Evolutionary conservation across 306 rosid genomes (phyloP).

Genomic region (Sesbania bispinosa): DNA sequence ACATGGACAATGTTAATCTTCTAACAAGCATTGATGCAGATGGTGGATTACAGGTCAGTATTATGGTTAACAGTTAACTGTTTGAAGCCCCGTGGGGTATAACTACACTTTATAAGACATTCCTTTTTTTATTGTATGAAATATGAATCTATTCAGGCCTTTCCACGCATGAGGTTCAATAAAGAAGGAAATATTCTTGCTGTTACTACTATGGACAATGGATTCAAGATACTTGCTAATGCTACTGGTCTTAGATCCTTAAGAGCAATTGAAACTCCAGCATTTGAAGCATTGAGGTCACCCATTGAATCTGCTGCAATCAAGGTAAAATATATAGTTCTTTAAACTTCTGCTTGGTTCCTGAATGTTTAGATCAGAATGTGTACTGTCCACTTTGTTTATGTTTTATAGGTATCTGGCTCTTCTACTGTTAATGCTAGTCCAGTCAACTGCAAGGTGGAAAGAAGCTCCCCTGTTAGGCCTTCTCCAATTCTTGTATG

Average conservation of each 20-base stretch:
- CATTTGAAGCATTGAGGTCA: conserved; percentile 69
- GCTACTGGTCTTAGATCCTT: conserved; percentile 59
- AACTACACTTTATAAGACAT: not conserved
- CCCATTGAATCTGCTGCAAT: conserved; percentile 58
- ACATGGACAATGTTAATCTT: conserved; percentile 60
- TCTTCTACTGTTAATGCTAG: conserved; percentile 48
- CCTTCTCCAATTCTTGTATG: conserved; percentile 71
- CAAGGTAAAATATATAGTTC: conserved; percentile 45
- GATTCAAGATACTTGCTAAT: conserved; percentile 77
- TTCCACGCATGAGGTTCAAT: conserved; percentile 78
- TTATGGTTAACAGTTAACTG: conserved; percentile 7
- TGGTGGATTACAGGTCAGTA: conserved; percentile 75
- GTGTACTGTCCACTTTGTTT: conserved; percentile 16
- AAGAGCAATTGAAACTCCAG: conserved; percentile 52
- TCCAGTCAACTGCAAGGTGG: conserved; percentile 75
- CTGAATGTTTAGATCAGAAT: not conserved
- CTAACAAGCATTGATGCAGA: conserved; percentile 59
- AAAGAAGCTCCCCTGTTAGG: conserved; percentile 76
- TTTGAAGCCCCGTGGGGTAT: conserved; percentile 2
- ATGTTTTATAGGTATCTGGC: conserved; percentile 53
- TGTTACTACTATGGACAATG: conserved; percentile 68
- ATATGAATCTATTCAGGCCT: conserved; percentile 50
- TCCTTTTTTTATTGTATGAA: conserved; percentile 19
- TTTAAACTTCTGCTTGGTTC: conserved; percentile 19
- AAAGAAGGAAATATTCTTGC: conserved; percentile 89